Percentiles rank a stretch among this genome's conserved stretches.
Evolutionary conservation across 108 stramenopile species (phyloP).

Genomic region (Fragilariopsis cylindrus): DNA sequence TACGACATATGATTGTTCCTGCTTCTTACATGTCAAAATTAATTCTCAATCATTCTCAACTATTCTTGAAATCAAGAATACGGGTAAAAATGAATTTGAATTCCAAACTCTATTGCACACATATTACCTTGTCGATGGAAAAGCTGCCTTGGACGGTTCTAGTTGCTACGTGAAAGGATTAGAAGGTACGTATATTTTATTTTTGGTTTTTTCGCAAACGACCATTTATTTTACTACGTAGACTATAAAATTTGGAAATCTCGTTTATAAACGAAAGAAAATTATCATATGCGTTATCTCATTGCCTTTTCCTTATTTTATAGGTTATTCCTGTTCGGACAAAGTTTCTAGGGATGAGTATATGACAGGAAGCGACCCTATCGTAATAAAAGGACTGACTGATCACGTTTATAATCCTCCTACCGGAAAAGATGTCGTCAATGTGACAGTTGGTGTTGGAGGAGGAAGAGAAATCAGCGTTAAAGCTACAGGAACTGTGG

Average conservation of each 20-base stretch:
- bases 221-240: neutral
- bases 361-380: slow-evolving; percentile 42
- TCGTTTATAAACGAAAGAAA: neutral
- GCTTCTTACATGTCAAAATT: slow-evolving; percentile 51
- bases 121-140: slow-evolving; percentile 60
- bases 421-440: slow-evolving; percentile 44
- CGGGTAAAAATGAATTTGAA: slow-evolving; percentile 42
- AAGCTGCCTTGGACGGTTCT: slow-evolving; percentile 52
- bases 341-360: slow-evolving; percentile 55
- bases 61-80: slow-evolving; percentile 64
- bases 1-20: slow-evolving; percentile 34
- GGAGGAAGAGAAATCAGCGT: slow-evolving; percentile 38
- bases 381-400: slow-evolving; percentile 42
- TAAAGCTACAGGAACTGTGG: slow-evolving; percentile 46
- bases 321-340: slow-evolving; percentile 49
- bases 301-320: neutral
- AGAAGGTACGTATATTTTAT: slow-evolving; percentile 41
- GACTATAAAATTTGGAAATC: neutral
- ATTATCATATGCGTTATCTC: neutral
- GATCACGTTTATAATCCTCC: slow-evolving; percentile 73
- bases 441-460: slow-evolving; percentile 52
- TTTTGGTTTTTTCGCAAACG: neutral
- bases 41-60: slow-evolving; percentile 48
- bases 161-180: slow-evolving; percentile 66
- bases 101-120: slow-evolving; percentile 80